phyloP scores from a whole-genome alignment of 31 red algal species.

The Odonthalia washingtoniensis region DNA sequence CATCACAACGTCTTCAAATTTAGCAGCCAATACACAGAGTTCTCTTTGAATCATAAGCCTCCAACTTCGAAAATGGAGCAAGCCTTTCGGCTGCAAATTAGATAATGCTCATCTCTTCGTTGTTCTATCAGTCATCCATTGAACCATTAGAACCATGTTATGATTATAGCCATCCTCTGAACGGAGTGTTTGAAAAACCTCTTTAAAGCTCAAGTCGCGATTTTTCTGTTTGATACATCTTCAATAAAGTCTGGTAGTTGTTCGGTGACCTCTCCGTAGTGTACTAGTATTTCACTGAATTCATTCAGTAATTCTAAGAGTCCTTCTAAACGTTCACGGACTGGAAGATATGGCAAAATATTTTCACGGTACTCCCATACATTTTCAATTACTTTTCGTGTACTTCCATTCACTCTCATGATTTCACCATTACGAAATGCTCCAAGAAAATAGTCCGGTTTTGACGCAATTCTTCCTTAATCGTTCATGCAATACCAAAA shows the following conservation, averaged over 20 bases:
- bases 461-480: conserved; percentile 65
- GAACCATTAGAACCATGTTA: conserved; percentile 62
- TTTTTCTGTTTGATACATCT: conserved; percentile 62
- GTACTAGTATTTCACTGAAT: conserved; percentile 51
- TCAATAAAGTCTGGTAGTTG: conserved; percentile 51
- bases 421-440: conserved; percentile 51
- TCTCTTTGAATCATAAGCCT: conserved; percentile 42
- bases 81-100: conserved; percentile 42
- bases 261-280: conserved; percentile 47
- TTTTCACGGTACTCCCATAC: conserved; percentile 52
- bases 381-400: conserved; percentile 49
- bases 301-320: conserved; percentile 54
- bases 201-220: conserved; percentile 44
- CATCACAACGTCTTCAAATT: conserved; percentile 50
- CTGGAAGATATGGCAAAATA: conserved; percentile 63
- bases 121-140: conserved; percentile 55
- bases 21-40: conserved; percentile 52
- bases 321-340: conserved; percentile 61
- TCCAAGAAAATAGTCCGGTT: conserved; percentile 52
- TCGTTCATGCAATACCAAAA: conserved; percentile 27
- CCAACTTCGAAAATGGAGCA: conserved; percentile 58
- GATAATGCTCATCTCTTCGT: conserved; percentile 61
- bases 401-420: conserved; percentile 56
- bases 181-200: conserved; percentile 39
- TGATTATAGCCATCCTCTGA: conserved; percentile 55